Conservation (phyloP, 164 flowering plant genomes). For the Chimonanthus salicifolius region DNA sequence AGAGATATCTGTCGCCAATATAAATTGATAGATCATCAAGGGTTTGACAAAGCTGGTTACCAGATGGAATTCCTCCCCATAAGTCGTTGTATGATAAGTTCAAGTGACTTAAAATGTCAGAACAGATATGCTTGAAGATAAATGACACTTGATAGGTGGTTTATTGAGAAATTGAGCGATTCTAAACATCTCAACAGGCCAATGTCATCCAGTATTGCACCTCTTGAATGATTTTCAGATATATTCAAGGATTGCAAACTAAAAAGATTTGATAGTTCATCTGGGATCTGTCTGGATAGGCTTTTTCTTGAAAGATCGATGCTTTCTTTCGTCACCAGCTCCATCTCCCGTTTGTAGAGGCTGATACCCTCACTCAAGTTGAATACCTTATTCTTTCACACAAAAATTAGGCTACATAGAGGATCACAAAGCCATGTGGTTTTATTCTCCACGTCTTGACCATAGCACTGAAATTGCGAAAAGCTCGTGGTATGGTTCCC, state of each 20-base stretch:
- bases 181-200: background rate
- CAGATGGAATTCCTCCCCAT: slow-evolving; percentile 25
- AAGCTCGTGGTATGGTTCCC: background rate
- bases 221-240: too few species aligned
- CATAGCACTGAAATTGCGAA: background rate
- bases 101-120: background rate
- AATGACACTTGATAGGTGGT: background rate
- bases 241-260: too few species aligned
- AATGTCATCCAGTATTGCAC: too few species aligned
- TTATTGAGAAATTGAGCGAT: background rate
- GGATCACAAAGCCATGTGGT: background rate
- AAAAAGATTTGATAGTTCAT: too few species aligned
- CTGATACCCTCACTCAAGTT: too few species aligned
- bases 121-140: background rate
- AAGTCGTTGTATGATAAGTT: slow-evolving; percentile 9
- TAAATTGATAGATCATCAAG: slow-evolving; percentile 16
- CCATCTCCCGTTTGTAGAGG: too few species aligned
- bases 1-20: slow-evolving; percentile 25
- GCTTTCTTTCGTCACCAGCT: too few species aligned
- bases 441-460: background rate
- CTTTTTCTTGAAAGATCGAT: too few species aligned
- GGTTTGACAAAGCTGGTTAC: slow-evolving; percentile 25
- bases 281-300: too few species aligned
- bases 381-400: too few species aligned
- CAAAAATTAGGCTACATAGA: background rate